Evolutionary conservation across 129 eudicot genomes (phyloP), one percentile per base, ranked within the genome.

Genomic region (Arctium minus): DNA sequence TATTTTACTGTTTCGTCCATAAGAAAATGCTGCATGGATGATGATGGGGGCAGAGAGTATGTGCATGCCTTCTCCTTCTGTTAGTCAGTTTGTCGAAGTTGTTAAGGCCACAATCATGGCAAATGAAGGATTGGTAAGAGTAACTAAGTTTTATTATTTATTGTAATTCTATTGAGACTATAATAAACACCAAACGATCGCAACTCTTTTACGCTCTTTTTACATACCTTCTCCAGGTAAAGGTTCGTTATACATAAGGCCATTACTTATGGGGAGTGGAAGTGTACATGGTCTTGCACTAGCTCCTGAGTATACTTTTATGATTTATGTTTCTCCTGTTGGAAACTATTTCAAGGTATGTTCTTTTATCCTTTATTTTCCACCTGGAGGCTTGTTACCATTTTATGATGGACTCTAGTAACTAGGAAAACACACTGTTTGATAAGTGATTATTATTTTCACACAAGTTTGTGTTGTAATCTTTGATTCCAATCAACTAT

Each of bases 281-380:
- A 86, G 97, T 75, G 97, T 93, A 85, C 96, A 93, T 81, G 99
- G 98, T 37, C 94, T 96, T 82, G 99, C 98, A 78, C 99, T 98
- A 76, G 97, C 99, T 72, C 99, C 98, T 3, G 99, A 96, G 86
- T 96, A 90, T 81, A 96, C 99, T 75, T 90, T 96, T 84, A 79
- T 96, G 82, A 88, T 96, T 75, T 96, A 93, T 80, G 98, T 89
- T 68, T 91, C 98, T 29, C 99, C 99, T 60, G 99, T 96, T 2
- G 99, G 98, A 67, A 96, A 96, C 86, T 96, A 96, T 82, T 96
- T 93, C 82, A 96, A 96, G 98, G 99, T 96, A 84, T 75, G 79
- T 12, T 17, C 29, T 68, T 79, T 56, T 73, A 18, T 56, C 60
- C 12, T 72, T 10, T 15, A 37, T n/a, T 37, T 3, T 31, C 81